phyloP scores from a whole-genome alignment of 306 rosid species.

The Acacia confusa region DNA sequence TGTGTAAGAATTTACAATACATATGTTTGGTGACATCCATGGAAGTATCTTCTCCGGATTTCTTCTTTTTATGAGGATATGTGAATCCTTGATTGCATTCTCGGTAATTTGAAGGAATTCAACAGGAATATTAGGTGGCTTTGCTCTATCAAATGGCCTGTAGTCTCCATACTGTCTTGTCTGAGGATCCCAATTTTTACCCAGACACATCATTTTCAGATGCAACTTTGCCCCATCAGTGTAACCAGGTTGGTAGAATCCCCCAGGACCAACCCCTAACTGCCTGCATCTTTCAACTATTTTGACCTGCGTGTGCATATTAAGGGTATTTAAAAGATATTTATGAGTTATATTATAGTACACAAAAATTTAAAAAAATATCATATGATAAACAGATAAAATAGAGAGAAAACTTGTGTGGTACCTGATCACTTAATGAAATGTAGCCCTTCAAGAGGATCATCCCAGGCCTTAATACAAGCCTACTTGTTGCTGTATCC shows the following conservation, averaged over 20 bases:
- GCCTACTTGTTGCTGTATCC: conserved; percentile 18
- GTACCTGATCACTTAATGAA: conserved; percentile 54
- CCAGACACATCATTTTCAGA: conserved; percentile 89
- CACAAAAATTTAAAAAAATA: too few relatives aligned
- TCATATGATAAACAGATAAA: neutral
- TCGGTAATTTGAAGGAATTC: conserved; percentile 44
- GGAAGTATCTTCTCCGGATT: conserved; percentile 39
- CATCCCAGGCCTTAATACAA: conserved; percentile 57
- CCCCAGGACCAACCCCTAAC: conserved; percentile 65
- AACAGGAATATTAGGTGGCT: conserved; percentile 55
- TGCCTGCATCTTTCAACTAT: conserved; percentile 55
- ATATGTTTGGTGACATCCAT: conserved; percentile 53
- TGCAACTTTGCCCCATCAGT: conserved; percentile 53
- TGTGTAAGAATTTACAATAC: conserved; percentile 71
- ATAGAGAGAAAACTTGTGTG: neutral
- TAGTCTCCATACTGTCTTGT: conserved; percentile 41
- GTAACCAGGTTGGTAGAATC: conserved; percentile 85
- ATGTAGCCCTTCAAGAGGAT: conserved; percentile 52
- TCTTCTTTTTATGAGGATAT: conserved; percentile 18
- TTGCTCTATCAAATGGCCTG: conserved; percentile 52
- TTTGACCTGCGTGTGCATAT: conserved; percentile 28
- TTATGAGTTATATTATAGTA: neutral
- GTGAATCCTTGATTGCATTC: conserved; percentile 48
- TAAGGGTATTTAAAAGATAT: neutral
- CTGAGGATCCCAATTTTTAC: conserved; percentile 84